Base-by-base conservation (phyloP, 495 filamentous ascomycete genomes). In the Acidomyces sp. region DNA sequence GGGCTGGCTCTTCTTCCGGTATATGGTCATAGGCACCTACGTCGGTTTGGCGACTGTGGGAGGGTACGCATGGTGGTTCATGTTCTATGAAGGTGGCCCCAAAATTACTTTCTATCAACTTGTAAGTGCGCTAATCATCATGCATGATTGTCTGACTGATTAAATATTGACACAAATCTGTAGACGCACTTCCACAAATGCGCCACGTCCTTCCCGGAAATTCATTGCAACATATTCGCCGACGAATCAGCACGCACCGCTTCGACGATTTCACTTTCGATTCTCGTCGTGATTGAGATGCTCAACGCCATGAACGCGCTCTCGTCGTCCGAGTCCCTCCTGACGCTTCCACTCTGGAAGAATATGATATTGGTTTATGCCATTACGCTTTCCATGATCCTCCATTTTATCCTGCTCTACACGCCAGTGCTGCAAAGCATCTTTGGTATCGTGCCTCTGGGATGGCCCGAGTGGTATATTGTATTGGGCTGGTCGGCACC, bases 21-120 rank as follows among this genome's bases (percentile, higher is more conserved):
- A 99, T 62, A 73, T 99, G 71, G 78, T 96, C 18, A 87, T 99
- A 54, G 92, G 92, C 25, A 81, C 70, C 6, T 99, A 96, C 46
- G 92, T 99, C 39, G 92, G 92, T 52, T 72, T 78, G 23, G 92
- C 92, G 29, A 99, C 92, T 5, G 92, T 99, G 2, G 85, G 82
- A 57, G 92, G 92, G 23, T 99, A 99, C 58, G 88, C 86, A 19
- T 99, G 92, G 92, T 96, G 86, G 85, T 99, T 99, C 68, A 82
- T 96, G 77, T 94, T 82, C 67, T 85, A 96, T 62, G 64, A 77
- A 20, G 80, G 83, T 47, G 92, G 92, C 0, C 92, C 92, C 30
- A 79, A 87, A 53, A 95, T 99, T 62, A 80, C 70, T 35, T 92
- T 94, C 66, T 88, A 74, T 62, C 85, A 99, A 54, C 62, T 99